Evolutionary conservation across 208 protist species (phyloP), one percentile per base, ranked within the genome.

Genomic region (Trypanosoma lewisi): DNA sequence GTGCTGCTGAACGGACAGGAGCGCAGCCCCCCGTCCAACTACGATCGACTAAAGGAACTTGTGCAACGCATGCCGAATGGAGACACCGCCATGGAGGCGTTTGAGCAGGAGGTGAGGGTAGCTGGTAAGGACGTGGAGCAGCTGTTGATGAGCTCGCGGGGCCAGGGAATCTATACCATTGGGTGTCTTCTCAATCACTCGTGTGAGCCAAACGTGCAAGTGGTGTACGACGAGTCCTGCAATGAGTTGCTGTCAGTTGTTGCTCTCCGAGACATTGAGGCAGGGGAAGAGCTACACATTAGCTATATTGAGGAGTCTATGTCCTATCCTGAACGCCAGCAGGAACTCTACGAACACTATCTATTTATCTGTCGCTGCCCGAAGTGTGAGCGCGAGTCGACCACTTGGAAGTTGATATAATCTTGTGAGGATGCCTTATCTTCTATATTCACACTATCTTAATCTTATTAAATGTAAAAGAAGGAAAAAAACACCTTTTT

Each of bases 1-100:
- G 74, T 91, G 23, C 73, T 94, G 28, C 76, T 94, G 16, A 94
- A 90, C 68, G 82, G 82, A 25, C 85, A 94, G 59, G 88, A 90
- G 51, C 85, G 88, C 30, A 75, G 63, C 19, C 82, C 82, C 14
- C 78, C 74, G 16, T 88, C 78, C 0, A 67, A 73, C 4, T 90
- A 86, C 67, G 70, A 80, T 21, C 45, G 69, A 19, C 56, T 83
- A 33, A 66, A 67, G 39, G 62, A 79, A 11, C 55, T 70, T 7
- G 70, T 87, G 17, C 27, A 52, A 39, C 44, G 37, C 21, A 42
- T 80, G 37, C 62, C 73, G 0, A 64, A 47, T 21, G 78, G 67
- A 3, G 36, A 44, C 1, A 49, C 57, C 9, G 28, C 41, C 6
- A 68, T 86, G 31, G 25, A 62, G 11, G 55, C 51, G n/a, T 88